Evolutionary conservation across 2,329 filamentous ascomycete genomes (phyloP), one percentile per base, ranked within the genome.

Genomic region (Phyllosticta paracitricarpa): DNA sequence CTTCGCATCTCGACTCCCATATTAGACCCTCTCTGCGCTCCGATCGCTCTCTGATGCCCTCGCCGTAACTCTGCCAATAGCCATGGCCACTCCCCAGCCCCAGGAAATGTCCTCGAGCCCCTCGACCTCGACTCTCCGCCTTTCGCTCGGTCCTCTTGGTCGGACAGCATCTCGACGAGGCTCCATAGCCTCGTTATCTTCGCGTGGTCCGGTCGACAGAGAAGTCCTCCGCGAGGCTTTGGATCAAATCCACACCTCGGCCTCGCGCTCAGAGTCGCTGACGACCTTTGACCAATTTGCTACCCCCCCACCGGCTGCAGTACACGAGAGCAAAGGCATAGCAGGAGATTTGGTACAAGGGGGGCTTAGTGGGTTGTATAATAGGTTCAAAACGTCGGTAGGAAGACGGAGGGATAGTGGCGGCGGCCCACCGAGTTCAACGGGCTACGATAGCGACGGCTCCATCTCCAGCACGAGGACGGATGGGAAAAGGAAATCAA

Each of bases 201-300:
- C 73, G 5, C 69, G 67, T 7, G 65, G 65, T 19, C 66, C 66
- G 1, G 66, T 70, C 14, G 62, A 63, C 24, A 63, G 56, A 30
- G 62, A 62, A 51, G 54, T 59, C 26, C 26, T 63, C 35, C 51
- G 51, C n/a, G 48, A 60, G 17, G 62, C 71, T 53, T 84, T 97
- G 63, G 89, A 96, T 74, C 87, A 89, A 68, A 96, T 97, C 66
- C 93, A 97, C 74, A 91, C 81, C 57, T 86, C 89, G 5, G 91
- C 92, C n/a, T 95, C 89, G 69, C 89, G 89, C 71, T 89, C 89
- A 35, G 88, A 89, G 64, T 84, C 86, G 35, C 80, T 97, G 56
- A 97, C 93, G 2, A 95, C 91, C 8, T 97, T 97, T 76, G 95
- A 95, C 75, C 92, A 97, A 70, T 92, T 96, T 69, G 89, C 88